These are phyloP conservation scores for Epichloe sibirici DNA, from an alignment of 2,329 filamentous ascomycete species.

Conservation along the genomic window DNA sequence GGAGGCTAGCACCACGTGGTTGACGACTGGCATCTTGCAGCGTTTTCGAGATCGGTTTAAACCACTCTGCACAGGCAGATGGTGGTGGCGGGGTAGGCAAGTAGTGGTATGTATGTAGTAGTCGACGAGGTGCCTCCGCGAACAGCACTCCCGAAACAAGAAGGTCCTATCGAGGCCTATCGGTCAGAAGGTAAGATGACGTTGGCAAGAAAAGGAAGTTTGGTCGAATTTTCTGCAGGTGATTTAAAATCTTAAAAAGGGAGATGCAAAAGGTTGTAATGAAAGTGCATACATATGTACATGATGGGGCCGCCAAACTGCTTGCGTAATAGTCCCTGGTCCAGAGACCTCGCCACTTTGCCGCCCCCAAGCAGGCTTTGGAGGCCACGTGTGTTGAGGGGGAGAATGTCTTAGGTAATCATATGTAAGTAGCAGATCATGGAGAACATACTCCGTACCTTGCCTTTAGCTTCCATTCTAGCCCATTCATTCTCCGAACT, in stretches of 20 bases:
- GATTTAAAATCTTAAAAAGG: neutral
- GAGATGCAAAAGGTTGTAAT: neutral
- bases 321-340: conserved; percentile 9
- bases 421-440: too few relatives aligned
- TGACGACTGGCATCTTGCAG: conserved; percentile 38
- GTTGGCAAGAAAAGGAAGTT: neutral
- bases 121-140: neutral
- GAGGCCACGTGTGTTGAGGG: neutral
- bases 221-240: neutral
- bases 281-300: conserved; percentile 4
- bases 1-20: conserved; percentile 41
- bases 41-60: neutral
- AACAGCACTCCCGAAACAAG: neutral
- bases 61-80: neutral
- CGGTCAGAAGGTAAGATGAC: neutral
- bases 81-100: neutral
- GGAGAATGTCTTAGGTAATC: too few relatives aligned
- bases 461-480: too few relatives aligned
- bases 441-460: too few relatives aligned
- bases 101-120: too few relatives aligned
- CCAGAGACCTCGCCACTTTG: conserved; percentile 8
- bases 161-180: neutral
- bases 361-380: neutral
- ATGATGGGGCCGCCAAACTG: neutral
- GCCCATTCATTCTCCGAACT: too few relatives aligned